Percentiles rank a stretch among this genome's conserved stretches.
These are phyloP conservation scores for Suillus ampliporus DNA, from an alignment of 768 basidiomycete species.

Conservation along the genomic window DNA sequence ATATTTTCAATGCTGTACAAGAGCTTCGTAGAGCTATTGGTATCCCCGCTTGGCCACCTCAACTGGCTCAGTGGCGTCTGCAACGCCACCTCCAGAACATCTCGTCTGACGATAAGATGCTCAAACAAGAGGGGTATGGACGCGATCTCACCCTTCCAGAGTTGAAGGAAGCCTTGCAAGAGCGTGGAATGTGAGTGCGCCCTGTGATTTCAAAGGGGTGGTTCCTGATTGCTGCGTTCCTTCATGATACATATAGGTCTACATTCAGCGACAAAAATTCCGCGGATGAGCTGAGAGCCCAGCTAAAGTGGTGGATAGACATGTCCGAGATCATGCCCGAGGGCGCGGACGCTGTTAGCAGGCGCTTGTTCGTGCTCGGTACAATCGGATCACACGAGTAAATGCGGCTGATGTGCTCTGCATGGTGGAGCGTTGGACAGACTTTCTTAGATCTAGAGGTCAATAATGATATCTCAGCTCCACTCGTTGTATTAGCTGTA, in stretches of 20 bases:
- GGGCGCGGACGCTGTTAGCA: conserved; percentile 46
- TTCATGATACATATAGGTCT: not conserved
- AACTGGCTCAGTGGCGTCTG: conserved; percentile 41
- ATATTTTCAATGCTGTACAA: too few species aligned
- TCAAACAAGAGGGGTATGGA: conserved; percentile 54
- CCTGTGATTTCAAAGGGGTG: not conserved
- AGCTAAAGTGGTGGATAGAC: conserved; percentile 70
- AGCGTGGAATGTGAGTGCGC: conserved; percentile 75
- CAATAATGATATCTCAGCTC: conserved; percentile 7
- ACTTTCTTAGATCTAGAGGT: conserved; percentile 7
- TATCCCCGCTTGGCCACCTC: conserved; percentile 40
- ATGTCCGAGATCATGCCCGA: conserved; percentile 43
- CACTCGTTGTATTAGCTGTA: conserved; percentile 5
- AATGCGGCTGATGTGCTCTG: not conserved
- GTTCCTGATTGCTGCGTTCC: conserved; percentile 6
- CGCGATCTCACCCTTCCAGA: conserved; percentile 55
- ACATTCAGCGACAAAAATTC: conserved; percentile 47
- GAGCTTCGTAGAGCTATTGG: conserved; percentile 38
- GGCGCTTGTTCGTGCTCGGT: conserved; percentile 58
- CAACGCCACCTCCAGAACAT: conserved; percentile 46
- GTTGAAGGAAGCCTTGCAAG: conserved; percentile 68
- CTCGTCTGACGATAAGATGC: conserved; percentile 65
- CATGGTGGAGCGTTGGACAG: not conserved
- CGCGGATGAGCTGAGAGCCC: conserved; percentile 51
- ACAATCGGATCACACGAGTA: conserved; percentile 38